Evolutionary conservation across 1,284 basidiomycete species (phyloP).

Genomic region (Ustilago nuda): DNA sequence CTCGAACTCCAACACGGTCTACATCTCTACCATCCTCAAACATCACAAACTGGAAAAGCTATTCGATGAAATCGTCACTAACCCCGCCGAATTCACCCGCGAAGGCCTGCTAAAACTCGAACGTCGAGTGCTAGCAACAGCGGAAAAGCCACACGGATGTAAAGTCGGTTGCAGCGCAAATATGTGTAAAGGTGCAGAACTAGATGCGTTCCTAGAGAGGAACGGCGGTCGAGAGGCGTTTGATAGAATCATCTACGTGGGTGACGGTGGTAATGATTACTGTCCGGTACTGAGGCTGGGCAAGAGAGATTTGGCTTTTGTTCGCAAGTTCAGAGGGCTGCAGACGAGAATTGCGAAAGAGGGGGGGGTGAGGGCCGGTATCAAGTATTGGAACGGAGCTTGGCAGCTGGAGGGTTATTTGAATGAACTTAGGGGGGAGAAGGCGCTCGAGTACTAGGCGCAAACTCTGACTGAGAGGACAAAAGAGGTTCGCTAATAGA

Average conservation of each 20-base stretch:
- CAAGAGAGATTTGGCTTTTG: slow-evolving; percentile 61
- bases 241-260: slow-evolving; percentile 88
- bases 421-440: slow-evolving; percentile 27
- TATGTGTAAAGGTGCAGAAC: slow-evolving; percentile 98
- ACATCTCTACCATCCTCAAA: slow-evolving; percentile 79
- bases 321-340: slow-evolving; percentile 63
- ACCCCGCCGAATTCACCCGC: slow-evolving; percentile 85
- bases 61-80: slow-evolving; percentile 90
- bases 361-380: slow-evolving; percentile 55
- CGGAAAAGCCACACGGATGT: slow-evolving; percentile 80
- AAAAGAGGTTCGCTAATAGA: too few relatives aligned
- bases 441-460: slow-evolving; percentile 26
- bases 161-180: slow-evolving; percentile 90
- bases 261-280: slow-evolving; percentile 95
- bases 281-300: slow-evolving; percentile 85
- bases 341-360: slow-evolving; percentile 61
- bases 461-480: neutral
- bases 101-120: slow-evolving; percentile 81
- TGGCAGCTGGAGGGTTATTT: slow-evolving; percentile 66
- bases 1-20: slow-evolving; percentile 92
- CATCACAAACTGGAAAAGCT: slow-evolving; percentile 67
- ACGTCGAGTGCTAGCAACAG: slow-evolving; percentile 78
- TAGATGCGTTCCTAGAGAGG: slow-evolving; percentile 81
- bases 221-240: slow-evolving; percentile 75
- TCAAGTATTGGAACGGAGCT: slow-evolving; percentile 67